Evolutionary conservation across 2,329 filamentous ascomycete genomes (phyloP), one percentile per base, ranked within the genome.

Genomic region (Venturia aucupariae): DNA sequence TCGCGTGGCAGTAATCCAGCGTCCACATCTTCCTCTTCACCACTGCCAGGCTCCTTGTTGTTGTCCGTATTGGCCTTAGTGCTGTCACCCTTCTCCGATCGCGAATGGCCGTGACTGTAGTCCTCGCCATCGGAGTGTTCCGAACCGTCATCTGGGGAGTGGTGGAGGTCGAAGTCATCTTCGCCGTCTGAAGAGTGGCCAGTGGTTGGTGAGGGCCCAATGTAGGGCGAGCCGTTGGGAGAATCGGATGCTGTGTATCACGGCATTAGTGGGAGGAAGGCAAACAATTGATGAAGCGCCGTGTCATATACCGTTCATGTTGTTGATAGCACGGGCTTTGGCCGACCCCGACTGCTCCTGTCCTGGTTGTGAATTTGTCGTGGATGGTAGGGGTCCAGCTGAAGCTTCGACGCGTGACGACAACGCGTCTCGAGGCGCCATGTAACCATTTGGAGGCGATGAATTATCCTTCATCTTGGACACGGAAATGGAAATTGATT

Each of bases 1-100:
- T 82, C 80, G 69, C 80, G 72, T 51, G 77, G 76, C 51, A 81
- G 74, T 71, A 80, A 68, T 24, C 71, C 73, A 35, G n/a, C 46
- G 27, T 55, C 51, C n/a, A 24, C 17, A 19, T 48, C 64, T 54
- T 42, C 60, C 27, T 59, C 42, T 27, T 59, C 59, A 27, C 38
- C 41, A 27, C 46, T 46, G 30, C 63, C 54, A 46, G 22, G 46
- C 30, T 64, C 48, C 24, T 38, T 46, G 51, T 19, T 57, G 51
- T 57, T 35, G 24, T 35, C 48, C 48, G 15, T 54, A 54, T 30
- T 8, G 27, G 27, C 48, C 24, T 27, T 32, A 54, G 24, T 30
- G 48, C 24, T 54, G 48, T 32, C 30, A 35, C 51, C 30, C 30
- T 35, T 57, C 30, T 57, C 51, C 30, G 27, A 57, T 57, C 51